phyloP scores from a whole-genome alignment of 352 stramenopile genomes.

The Phytopythium chamaehyphon region DNA sequence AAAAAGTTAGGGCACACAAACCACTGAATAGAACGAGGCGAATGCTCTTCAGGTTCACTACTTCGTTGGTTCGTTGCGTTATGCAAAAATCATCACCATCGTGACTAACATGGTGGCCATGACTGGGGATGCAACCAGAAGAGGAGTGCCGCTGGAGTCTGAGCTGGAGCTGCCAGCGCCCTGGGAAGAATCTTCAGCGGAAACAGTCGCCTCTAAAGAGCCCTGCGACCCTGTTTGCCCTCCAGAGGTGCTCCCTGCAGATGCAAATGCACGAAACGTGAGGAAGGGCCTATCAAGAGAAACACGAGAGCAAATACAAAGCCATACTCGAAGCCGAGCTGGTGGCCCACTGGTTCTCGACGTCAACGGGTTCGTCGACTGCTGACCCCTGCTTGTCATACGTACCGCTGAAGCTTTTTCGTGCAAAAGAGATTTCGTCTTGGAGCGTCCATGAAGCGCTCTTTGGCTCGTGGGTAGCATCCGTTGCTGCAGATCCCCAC shows the following conservation, averaged over 20 bases:
- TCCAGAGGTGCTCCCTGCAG: background rate
- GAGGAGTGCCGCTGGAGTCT: no score
- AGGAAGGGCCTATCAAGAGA: slow-evolving; percentile 5
- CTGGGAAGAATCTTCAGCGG: no score
- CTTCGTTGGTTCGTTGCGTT: background rate
- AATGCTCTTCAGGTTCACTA: background rate
- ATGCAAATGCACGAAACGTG: background rate
- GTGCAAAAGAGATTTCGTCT: slow-evolving; percentile 42
- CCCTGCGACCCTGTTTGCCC: background rate
- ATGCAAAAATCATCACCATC: background rate
- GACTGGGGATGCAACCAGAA: no score
- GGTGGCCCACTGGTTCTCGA: slow-evolving; percentile 18
- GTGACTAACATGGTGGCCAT: background rate
- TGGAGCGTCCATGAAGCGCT: slow-evolving; percentile 43
- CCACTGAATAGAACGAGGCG: background rate
- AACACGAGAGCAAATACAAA: background rate
- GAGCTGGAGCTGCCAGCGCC: no score
- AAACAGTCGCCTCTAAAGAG: no score
- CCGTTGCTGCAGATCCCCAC: slow-evolving; percentile 49
- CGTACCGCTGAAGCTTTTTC: slow-evolving; percentile 17
- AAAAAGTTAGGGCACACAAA: slow-evolving; percentile 7
- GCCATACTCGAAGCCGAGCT: slow-evolving; percentile 21
- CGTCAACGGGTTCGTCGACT: slow-evolving; percentile 30
- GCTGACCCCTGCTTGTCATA: slow-evolving; percentile 32
- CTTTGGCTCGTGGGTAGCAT: slow-evolving; percentile 33